Evolutionary conservation across 1,139 yeast species (phyloP).

Genomic region (Spencermartinsiella ligniputridi): DNA sequence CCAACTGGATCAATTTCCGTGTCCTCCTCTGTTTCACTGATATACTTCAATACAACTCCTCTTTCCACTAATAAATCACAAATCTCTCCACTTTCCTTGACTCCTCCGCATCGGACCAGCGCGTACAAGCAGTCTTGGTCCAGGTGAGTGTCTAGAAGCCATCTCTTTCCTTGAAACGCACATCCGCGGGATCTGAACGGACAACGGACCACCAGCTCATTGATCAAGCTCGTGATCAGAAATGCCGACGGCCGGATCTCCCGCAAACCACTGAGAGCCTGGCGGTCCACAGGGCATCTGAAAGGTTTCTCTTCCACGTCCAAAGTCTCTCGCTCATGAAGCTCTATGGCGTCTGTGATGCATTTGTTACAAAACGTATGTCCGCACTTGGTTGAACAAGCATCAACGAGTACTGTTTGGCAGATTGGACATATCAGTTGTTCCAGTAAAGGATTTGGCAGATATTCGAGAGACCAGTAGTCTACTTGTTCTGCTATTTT

Average conservation of each 20-base stretch:
- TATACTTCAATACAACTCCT: slow-evolving; percentile 9
- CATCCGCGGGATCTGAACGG: slow-evolving; percentile 55
- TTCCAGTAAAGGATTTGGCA: slow-evolving; percentile 34
- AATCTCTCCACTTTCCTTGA: slow-evolving; percentile 5
- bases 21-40: not conserved
- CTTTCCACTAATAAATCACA: slow-evolving; percentile 21
- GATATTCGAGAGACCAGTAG: slow-evolving; percentile 33
- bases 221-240: slow-evolving; percentile 54
- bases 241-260: slow-evolving; percentile 61
- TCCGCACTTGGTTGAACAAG: slow-evolving; percentile 34
- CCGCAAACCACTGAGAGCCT: slow-evolving; percentile 36
- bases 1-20: not conserved
- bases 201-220: slow-evolving; percentile 57
- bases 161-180: slow-evolving; percentile 52
- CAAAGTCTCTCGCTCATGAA: slow-evolving; percentile 8
- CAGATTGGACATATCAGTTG: slow-evolving; percentile 40
- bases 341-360: slow-evolving; percentile 17
- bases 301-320: slow-evolving; percentile 17
- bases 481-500: slow-evolving; percentile 14
- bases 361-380: slow-evolving; percentile 34
- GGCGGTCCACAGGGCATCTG: slow-evolving; percentile 62
- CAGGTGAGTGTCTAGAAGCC: slow-evolving; percentile 56
- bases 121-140: slow-evolving; percentile 48
- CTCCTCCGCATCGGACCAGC: slow-evolving; percentile 40
- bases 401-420: slow-evolving; percentile 31